Evolutionary conservation across 495 filamentous ascomycete genomes (phyloP).

Genomic region (Tuber melanosporum): DNA sequence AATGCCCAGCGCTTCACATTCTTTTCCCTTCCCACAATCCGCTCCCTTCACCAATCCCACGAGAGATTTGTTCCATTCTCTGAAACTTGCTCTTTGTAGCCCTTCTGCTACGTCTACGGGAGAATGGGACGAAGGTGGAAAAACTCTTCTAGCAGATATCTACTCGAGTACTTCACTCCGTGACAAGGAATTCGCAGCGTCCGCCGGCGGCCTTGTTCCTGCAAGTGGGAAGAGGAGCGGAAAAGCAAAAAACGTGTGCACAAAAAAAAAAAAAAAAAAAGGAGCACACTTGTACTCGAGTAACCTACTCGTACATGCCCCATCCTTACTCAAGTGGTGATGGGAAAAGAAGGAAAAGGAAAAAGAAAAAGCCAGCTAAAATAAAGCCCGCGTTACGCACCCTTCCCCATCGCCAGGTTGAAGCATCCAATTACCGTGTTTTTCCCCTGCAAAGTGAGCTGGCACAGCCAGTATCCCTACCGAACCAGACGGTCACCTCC

Average conservation of each 20-base stretch:
- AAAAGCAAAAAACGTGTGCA: neutral
- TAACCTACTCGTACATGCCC: neutral
- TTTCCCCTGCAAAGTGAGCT: constrained; percentile 39
- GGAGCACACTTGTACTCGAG: neutral
- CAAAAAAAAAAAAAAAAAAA: neutral
- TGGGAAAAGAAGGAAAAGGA: too few relatives aligned
- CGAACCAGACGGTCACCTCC: constrained; percentile 20
- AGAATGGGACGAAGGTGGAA: neutral
- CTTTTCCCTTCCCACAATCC: neutral
- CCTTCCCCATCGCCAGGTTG: constrained; percentile 31
- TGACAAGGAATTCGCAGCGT: neutral
- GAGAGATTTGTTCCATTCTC: neutral
- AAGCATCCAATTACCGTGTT: constrained; percentile 30
- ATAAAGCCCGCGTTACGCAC: constrained; percentile 24
- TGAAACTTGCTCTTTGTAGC: neutral
- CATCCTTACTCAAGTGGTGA: neutral
- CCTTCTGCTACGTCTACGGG: neutral
- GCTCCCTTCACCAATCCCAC: neutral
- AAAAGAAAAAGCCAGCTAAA: constrained; percentile 2
- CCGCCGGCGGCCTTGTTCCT: neutral
- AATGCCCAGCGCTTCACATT: neutral
- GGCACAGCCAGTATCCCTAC: constrained; percentile 36
- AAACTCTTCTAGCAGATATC: neutral
- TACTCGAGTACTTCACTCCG: neutral
- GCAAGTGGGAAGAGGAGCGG: neutral